Evolutionary conservation across 73 alveolate genomes (phyloP), one percentile per base, ranked within the genome.

Genomic region (Urostyla sp.): DNA sequence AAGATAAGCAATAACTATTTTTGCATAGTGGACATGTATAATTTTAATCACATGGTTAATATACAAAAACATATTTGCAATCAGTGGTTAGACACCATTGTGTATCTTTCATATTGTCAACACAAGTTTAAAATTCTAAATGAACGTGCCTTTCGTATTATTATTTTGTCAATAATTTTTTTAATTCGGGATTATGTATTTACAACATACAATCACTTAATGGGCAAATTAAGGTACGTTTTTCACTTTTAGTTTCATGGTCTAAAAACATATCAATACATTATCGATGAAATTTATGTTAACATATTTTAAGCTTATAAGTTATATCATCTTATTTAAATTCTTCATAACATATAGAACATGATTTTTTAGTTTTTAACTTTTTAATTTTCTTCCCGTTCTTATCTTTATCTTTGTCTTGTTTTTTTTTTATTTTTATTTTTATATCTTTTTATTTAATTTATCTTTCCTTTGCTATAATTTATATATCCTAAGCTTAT

Each of bases 41-140:
- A 32, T 5, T 32, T 26, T 5, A 18, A 32, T 85, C 93, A 13
- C 87, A 82, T 20, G 77, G 72, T 34, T 58, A 40, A 72, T 66
- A 60, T 46, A 74, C 74, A 37, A 85, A 85, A 74, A 63, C 52
- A 74, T 69, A 74, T 53, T 72, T 75, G 63, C 93, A 85, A 38
- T 87, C 89, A 0, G 93, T 84, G 5, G 93, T 74, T 4, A 89
- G 93, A 28, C 93, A 85, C 34, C 86, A 85, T 26, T 88, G 76
- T 61, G 67, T 61, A 48, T 85, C 90, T 7, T 5, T 4, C 23
- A 18, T 26, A 18, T 26, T 49, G 30, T 49, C 30, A 26, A 49
- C 27, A 32, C 60, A 7, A 18, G 16, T 6, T 32, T 49, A 13
- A 49, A 49, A 32, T 26, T 32, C 21, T 13, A 4, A 49, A 6